Evolutionary conservation across 1,284 basidiomycete species (phyloP).

Genomic region (Sporisorium exsertum): DNA sequence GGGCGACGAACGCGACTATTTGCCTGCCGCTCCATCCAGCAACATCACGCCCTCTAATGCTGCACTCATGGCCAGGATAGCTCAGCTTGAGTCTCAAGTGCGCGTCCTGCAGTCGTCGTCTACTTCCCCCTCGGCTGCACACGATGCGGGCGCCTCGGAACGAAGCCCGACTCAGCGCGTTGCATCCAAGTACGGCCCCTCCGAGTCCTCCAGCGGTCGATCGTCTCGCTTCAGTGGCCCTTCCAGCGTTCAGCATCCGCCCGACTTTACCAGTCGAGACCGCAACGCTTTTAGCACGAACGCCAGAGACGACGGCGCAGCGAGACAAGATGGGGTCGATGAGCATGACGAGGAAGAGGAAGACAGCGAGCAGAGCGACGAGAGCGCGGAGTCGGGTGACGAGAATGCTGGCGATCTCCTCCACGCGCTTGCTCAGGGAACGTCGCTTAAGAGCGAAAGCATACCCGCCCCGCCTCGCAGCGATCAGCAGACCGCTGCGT

Average conservation of each 20-base stretch:
- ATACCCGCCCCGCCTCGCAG: conserved; percentile 2
- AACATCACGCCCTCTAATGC: conserved; percentile 51
- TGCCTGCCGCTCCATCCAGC: conserved; percentile 31
- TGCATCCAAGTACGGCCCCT: conserved; percentile 17
- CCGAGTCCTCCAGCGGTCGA: conserved; percentile 22
- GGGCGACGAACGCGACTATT: conserved; percentile 57
- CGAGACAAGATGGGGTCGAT: neutral
- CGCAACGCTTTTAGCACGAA: conserved; percentile 10
- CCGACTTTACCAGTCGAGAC: conserved; percentile 42
- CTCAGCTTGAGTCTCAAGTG: conserved; percentile 49
- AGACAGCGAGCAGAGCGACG: conserved; percentile 39
- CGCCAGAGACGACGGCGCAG: neutral
- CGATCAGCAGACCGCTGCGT: neutral
- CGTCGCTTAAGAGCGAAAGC: conserved; percentile 21
- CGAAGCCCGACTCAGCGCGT: conserved; percentile 12
- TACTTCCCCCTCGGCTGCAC: conserved; percentile 19
- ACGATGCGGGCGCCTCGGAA: conserved; percentile 17
- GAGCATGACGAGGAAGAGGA: conserved; percentile 16
- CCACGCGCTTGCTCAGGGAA: conserved; percentile 24
- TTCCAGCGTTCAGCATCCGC: conserved; percentile 28
- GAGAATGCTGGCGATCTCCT: conserved; percentile 41
- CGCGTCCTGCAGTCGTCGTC: conserved; percentile 43
- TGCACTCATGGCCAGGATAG: conserved; percentile 52
- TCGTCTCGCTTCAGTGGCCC: conserved; percentile 34
- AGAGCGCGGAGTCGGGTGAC: conserved; percentile 32